phyloP scores from a whole-genome alignment of 768 basidiomycete species.

The Psilocybe azurescens region DNA sequence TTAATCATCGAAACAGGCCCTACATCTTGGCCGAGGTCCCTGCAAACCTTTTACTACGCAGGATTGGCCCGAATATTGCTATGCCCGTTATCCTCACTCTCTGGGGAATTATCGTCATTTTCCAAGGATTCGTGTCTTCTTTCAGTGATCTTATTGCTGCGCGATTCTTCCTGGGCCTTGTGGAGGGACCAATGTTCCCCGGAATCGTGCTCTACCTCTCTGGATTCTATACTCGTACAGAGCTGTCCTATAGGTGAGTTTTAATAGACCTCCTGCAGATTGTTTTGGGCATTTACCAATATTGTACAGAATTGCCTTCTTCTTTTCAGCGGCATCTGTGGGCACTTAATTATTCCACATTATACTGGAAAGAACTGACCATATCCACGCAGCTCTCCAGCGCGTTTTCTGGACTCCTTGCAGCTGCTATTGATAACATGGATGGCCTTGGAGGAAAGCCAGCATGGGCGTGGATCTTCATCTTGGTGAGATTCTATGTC shows the following conservation, averaged over 20 bases:
- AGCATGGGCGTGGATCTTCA: slow-evolving; percentile 58
- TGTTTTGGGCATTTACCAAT: no score
- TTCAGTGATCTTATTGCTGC: slow-evolving; percentile 54
- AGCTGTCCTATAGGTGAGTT: slow-evolving; percentile 37
- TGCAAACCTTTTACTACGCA: slow-evolving; percentile 47
- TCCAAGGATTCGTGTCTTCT: slow-evolving; percentile 48
- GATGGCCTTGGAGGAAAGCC: slow-evolving; percentile 52
- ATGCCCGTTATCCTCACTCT: slow-evolving; percentile 52
- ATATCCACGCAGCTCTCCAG: slow-evolving; percentile 46
- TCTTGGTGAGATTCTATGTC: slow-evolving; percentile 24
- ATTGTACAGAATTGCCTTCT: slow-evolving; percentile 40
- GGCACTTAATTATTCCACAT: neutral
- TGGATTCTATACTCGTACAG: slow-evolving; percentile 40
- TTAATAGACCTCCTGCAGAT: no score
- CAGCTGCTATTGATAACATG: slow-evolving; percentile 62
- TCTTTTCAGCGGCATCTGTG: slow-evolving; percentile 45
- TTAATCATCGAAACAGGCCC: slow-evolving; percentile 29
- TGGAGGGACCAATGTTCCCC: slow-evolving; percentile 53
- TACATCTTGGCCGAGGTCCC: slow-evolving; percentile 55
- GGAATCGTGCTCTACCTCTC: slow-evolving; percentile 47
- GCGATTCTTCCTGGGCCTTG: slow-evolving; percentile 55
- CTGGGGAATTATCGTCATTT: slow-evolving; percentile 19
- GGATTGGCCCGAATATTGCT: slow-evolving; percentile 51
- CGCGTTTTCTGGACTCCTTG: slow-evolving; percentile 69
- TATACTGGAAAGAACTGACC: neutral